Base-by-base conservation (phyloP, 371 early-diverging fungal genomes). In the Encephalitozoon romaleae region DNA sequence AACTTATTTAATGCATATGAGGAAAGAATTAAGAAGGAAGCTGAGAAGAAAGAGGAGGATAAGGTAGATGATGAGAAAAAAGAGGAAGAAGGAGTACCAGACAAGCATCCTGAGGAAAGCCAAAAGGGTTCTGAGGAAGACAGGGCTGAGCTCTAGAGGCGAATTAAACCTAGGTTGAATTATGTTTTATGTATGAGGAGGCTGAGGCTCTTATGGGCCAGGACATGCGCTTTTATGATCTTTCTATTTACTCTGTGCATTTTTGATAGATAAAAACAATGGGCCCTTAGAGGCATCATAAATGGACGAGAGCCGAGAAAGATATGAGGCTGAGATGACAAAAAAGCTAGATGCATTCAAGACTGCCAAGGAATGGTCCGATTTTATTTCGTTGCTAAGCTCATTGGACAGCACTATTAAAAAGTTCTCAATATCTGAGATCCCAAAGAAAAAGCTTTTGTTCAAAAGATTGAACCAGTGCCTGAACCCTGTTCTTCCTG, bases 381-480 rank as follows among this genome's bases (percentile, higher is more conserved):
- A 86, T 63, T 82, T 84, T 43, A 83, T 85, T 42, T 67, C 78
- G 8, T 49, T 79, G 25, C 75, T 84, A 5, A 76, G 68, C 28
- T 70, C 78, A 0, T 30, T 84, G 12, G 78, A 81, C 26, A 71
- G 43, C 43, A 81, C 80, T 11, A 47, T 84, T 4, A 73, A 74
- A 30, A 74, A 63, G 54, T 78, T 82, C 54, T 69, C 74, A 15
- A 25, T 67, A 23, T 39, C 70, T n/a, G 42, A 32, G 54, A 42
- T 67, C n/a, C 95, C 96, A 26, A 87, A 89, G 45, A 92, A 92
- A 78, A 87, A 90, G 26, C 86, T 90, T 0, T 89, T 97, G 4
- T 89, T 92, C 55, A 95, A 95, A 86, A 89, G 97, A 23, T 86
- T 98, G 39, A 94, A 94, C 0, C 97, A 98, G 78, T 95, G 94